Evolutionary conservation across 2,329 filamentous ascomycete species (phyloP), one percentile per base, ranked within the genome.

Genomic region (Thelonectria rubi): DNA sequence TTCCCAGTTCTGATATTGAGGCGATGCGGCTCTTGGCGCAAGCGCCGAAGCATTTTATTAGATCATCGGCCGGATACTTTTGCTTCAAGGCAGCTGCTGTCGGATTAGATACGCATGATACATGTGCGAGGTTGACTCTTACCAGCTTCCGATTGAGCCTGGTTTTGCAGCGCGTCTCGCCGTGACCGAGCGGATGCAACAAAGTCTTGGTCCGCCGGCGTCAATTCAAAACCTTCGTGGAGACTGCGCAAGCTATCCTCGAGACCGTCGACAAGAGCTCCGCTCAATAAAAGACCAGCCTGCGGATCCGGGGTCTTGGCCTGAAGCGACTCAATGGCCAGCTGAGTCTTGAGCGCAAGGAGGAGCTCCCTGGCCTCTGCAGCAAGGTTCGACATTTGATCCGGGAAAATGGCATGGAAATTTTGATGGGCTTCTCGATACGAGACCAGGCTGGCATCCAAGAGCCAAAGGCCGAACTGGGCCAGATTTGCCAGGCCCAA

Each of bases 261-360:
- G 2, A 91, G 75, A 5, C 89, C 79, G 9, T 82, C 77, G 7
- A 83, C 80, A 37, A 92, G 81, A 3, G 86, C 80, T 55, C 87
- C 83, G 11, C 83, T 81, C 15, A 89, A 72, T 17, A 83, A 77
- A 15, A 86, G 83, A 14, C 86, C 85, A 14, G 80, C 77, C 15
- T 71, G 69, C 53, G 86, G 76, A 15, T 81, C 83, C 56, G 83
- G 84, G 1, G 81, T 78, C 49, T 84, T 74, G 7, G 77, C 78
- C 43, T 82, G 78, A 18, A 90, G 77, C 11, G 81, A 80, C 47
- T 83, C 78, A 60, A 91, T 87, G 51, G 89, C 75, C 60, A 76
- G 71, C 50, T 82, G 80, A 0, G 80, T 81, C 68, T 82, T 84
- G 60, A 84, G 76, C n/a, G 75, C 77, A 18, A 84, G 69, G 47